Conservation (phyloP, 495 filamentous ascomycete species). For the Pseudevernia furfuracea region DNA sequence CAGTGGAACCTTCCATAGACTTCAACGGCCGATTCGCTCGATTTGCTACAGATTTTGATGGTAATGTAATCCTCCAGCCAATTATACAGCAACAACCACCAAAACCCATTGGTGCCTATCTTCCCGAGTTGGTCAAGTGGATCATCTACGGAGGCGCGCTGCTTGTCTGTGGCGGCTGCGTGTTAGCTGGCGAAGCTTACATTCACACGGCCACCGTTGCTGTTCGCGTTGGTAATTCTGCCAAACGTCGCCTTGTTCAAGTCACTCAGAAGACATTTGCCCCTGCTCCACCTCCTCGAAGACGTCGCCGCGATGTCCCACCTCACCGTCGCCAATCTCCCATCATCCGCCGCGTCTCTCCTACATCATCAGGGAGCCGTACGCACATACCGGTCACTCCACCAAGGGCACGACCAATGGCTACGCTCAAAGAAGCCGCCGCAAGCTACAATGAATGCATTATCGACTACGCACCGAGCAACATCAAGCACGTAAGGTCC, state of each 20-base stretch:
- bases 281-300: neutral
- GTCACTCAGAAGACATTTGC: neutral
- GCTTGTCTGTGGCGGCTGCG: neutral
- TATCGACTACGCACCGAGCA: neutral
- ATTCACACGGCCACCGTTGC: slow-evolving; percentile 1
- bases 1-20: neutral
- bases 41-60: neutral
- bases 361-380: neutral
- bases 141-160: neutral
- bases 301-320: neutral
- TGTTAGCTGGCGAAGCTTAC: neutral
- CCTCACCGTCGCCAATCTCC: neutral
- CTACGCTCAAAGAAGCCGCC: neutral
- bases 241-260: slow-evolving; percentile 12
- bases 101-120: neutral
- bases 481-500: neutral
- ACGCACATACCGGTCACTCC: neutral
- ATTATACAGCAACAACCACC: neutral
- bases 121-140: neutral
- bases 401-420: neutral
- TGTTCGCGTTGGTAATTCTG: slow-evolving; percentile 2
- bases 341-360: slow-evolving; percentile 5
- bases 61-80: neutral
- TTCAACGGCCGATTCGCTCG: neutral
- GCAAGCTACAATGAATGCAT: neutral